Evolutionary conservation across 495 filamentous ascomycete species (phyloP), one percentile per base, ranked within the genome.

Genomic region (Talaromyces trachyspermus): DNA sequence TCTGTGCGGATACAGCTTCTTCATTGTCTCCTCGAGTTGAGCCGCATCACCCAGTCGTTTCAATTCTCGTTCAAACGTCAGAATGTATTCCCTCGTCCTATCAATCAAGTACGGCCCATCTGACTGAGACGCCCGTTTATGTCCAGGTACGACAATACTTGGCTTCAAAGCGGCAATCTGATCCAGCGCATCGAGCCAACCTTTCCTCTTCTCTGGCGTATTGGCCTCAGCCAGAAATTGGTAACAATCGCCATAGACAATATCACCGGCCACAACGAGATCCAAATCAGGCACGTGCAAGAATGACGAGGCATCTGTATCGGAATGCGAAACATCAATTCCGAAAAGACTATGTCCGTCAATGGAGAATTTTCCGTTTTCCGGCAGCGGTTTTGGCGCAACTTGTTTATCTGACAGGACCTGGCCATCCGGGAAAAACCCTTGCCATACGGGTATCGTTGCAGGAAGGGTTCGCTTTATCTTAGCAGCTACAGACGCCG

Each of bases 201-300:
- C 56, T 22, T 51, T 45, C 4, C 59, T 44, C 49, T 62, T 55
- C 2, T 51, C 46, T 10, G 49, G 45, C 1, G 56, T 60, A 7
- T 53, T 54, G 1, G 60, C 53, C 33, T 72, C 64, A 4, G 41
- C 54, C 18, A 72, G 48, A 33, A 55, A 63, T 46, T 61, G 56
- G 43, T 69, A 60, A 2, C 55, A 55, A 8, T 64, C 51, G 18
- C 63, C 63, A 33, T 70, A 69, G 6, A 70, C 61, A 6, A 60
- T 57, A 51, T 69, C 63, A 7, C 61, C 61, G 0, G 55, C 49
- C 0, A 65, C 56, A 1, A 52, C 63, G 19, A 69, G 54, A 14
- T 50, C 43, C 25, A 68, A 15, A 20, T 57, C 49, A 0, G 63
- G 64, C 6, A 64, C 51, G 38, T 57, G 54, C 5, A 66, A 52